phyloP scores from a whole-genome alignment of 1,139 yeast genomes.

The Yamadazyma mexicana region DNA sequence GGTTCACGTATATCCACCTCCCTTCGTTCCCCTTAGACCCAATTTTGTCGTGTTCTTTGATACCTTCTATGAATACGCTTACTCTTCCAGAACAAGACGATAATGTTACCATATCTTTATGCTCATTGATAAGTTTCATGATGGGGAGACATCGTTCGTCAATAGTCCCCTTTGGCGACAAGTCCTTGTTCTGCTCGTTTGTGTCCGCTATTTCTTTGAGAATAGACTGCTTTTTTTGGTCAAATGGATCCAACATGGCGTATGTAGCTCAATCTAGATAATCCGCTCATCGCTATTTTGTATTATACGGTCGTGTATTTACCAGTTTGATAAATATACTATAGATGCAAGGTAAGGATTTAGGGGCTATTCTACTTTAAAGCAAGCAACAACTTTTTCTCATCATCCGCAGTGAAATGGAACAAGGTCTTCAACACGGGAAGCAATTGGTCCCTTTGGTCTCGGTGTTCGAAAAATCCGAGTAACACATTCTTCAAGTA shows the following conservation, averaged over 20 bases:
- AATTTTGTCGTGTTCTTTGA: constrained; percentile 39
- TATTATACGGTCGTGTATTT: no score
- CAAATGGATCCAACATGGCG: constrained; percentile 53
- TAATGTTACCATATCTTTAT: constrained; percentile 74
- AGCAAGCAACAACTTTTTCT: constrained; percentile 64
- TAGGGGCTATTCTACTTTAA: constrained; percentile 34
- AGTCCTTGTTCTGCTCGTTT: constrained; percentile 51
- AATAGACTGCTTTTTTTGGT: constrained; percentile 65
- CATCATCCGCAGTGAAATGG: constrained; percentile 68
- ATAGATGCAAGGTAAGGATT: background rate
- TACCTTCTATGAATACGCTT: constrained; percentile 76
- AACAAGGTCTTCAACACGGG: constrained; percentile 83
- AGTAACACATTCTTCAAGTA: constrained; percentile 84
- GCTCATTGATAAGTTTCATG: constrained; percentile 62
- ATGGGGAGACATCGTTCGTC: constrained; percentile 73
- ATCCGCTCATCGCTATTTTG: constrained; percentile 6
- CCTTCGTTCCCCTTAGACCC: constrained; percentile 92
- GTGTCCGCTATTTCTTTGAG: constrained; percentile 53
- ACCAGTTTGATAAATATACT: no score
- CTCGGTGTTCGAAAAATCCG: constrained; percentile 88
- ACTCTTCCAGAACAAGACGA: constrained; percentile 89
- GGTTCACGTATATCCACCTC: constrained; percentile 81
- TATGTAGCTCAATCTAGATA: background rate
- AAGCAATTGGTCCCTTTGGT: constrained; percentile 79
- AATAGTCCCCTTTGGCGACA: constrained; percentile 83